These are phyloP conservation scores for Pestalotiopsis sp. DNA, from an alignment of 2,329 filamentous ascomycete genomes.

Conservation along the genomic window DNA sequence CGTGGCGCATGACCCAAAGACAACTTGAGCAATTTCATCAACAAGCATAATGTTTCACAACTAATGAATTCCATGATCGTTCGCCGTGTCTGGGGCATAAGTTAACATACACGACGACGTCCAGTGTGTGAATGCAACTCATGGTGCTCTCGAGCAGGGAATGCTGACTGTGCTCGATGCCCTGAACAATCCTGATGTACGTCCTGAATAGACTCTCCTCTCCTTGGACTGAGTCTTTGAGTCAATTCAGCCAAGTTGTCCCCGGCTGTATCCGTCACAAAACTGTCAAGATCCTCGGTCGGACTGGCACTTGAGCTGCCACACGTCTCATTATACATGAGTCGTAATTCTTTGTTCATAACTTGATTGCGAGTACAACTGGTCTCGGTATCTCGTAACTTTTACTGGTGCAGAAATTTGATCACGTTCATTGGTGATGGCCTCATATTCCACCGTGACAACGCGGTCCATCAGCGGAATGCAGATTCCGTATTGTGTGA, in stretches of 20 bases:
- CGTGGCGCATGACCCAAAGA: conserved; percentile 32
- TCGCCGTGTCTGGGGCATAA: neutral
- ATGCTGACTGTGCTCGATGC: neutral
- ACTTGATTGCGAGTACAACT: neutral
- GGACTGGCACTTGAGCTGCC: neutral
- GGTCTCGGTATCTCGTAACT: neutral
- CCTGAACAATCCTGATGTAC: neutral
- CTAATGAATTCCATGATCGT: neutral
- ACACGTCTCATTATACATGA: neutral
- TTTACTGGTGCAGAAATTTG: neutral
- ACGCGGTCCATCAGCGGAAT: neutral
- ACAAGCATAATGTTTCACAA: neutral
- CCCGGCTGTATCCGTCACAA: neutral
- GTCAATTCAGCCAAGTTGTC: neutral
- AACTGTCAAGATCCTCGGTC: neutral
- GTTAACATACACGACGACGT: neutral
- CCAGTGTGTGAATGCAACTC: neutral
- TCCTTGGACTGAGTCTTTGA: neutral
- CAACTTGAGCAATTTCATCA: neutral
- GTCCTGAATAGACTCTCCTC: neutral
- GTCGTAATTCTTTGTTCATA: neutral
- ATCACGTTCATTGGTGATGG: neutral
- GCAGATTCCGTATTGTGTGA: neutral
- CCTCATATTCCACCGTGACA: neutral
- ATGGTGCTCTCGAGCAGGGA: neutral